phyloP scores from a whole-genome alignment of 2,329 filamentous ascomycete species.

The Mariannaea sp. region DNA sequence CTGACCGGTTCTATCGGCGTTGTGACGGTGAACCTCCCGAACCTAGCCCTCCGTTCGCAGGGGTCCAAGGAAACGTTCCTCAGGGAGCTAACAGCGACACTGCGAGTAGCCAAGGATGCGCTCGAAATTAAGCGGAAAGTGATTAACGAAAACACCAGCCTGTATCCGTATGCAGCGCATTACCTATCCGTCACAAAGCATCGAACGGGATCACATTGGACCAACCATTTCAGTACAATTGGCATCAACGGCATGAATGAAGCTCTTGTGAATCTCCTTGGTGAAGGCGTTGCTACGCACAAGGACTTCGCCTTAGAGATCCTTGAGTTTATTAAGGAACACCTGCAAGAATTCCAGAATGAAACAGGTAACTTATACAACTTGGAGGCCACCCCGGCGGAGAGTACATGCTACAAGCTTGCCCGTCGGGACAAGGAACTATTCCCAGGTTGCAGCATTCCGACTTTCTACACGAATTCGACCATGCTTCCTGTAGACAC shows the following conservation, averaged over 20 bases:
- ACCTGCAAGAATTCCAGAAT: constrained; percentile 27
- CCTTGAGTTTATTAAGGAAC: constrained; percentile 29
- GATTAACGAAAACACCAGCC: constrained; percentile 18
- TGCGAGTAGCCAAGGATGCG: constrained; percentile 29
- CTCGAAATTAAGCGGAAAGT: constrained; percentile 32
- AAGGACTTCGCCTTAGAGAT: constrained; percentile 23
- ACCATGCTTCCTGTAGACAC: constrained; percentile 33
- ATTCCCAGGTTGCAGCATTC: constrained; percentile 17
- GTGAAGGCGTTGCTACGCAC: background rate
- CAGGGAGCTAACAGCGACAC: constrained; percentile 5
- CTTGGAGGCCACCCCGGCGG: constrained; percentile 30
- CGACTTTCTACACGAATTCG: constrained; percentile 32
- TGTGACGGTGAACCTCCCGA: constrained; percentile 31
- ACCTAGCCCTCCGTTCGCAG: constrained; percentile 27
- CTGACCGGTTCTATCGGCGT: constrained; percentile 32
- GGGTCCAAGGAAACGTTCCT: constrained; percentile 21
- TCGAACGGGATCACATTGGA: constrained; percentile 33
- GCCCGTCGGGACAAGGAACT: constrained; percentile 27
- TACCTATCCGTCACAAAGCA: constrained; percentile 28
- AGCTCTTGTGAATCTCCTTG: constrained; percentile 18
- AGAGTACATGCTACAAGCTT: constrained; percentile 35
- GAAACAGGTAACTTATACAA: constrained; percentile 32
- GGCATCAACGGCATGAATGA: constrained; percentile 34
- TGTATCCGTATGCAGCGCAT: constrained; percentile 32
- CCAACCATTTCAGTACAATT: constrained; percentile 35